Evolutionary conservation across 1,284 basidiomycete genomes (phyloP), one percentile per base, ranked within the genome.

Genomic region (Puccinia novopanici): DNA sequence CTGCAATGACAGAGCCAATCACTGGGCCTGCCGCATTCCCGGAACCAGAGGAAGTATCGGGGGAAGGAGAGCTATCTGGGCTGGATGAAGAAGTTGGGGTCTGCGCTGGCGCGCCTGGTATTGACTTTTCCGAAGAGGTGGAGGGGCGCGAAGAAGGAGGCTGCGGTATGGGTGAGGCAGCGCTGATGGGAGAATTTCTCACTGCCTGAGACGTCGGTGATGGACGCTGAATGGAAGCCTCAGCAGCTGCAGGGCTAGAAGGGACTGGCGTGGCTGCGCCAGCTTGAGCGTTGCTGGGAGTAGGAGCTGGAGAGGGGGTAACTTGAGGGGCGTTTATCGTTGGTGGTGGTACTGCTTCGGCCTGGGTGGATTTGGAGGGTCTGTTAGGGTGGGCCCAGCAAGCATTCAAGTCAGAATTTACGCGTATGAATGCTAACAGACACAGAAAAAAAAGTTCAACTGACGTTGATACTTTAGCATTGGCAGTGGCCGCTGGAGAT

Each of bases 391-490:
- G 8, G 50, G 45, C 24, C 27, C 13, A 50, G 24, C 48, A 70
- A 1, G 27, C 27, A 45, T 42, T 34, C 48, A 71, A 27, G 9
- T 34, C 19, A 27, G 6, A 22, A 24, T 48, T 13, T 24, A 10
- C 30, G 5, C 3, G 24, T 48, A 6, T 37, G 37, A 67, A 6
- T 27, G 8, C 5, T n/a, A 42, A 13, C 5, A 24, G 8, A 3
- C 3, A 27, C 3, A 24, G 15, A 65, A n/a, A n/a, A 22, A n/a
- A 22, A 48, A 67, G 13, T 67, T 45, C 4, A 70, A 71, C 68
- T 71, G 45, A 71, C 68, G 68, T 71, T 54, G 50, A 54, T 71
- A 54, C 9, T 19, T 54, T 54, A 34, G 48, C 17, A 40, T 42
- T 27, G 42, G 45, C 67, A 54, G 48, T 50, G 24, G 34, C 19